A percentile compares a stretch with the other conserved stretches of the same genome.
Evolutionary conservation across 495 filamentous ascomycete species (phyloP).

Genomic region (Xylaria telfairii): DNA sequence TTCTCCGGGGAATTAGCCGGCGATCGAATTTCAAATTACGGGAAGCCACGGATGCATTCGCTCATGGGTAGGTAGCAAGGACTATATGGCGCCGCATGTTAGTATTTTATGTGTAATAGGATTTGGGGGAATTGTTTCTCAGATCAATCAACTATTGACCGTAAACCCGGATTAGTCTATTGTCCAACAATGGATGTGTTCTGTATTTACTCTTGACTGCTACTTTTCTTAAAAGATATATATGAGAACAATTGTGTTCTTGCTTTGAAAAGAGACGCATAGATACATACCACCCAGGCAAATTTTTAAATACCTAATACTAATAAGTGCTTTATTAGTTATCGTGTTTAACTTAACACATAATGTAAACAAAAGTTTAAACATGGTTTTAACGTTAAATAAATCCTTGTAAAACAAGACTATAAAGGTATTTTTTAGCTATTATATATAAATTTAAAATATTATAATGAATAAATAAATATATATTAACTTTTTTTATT

Average conservation of each 20-base stretch:
- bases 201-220: conserved; percentile 10
- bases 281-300: background rate
- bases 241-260: background rate
- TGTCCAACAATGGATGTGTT: background rate
- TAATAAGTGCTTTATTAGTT: no score
- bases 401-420: no score
- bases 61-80: background rate
- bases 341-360: no score
- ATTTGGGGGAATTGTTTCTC: background rate
- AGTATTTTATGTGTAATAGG: background rate
- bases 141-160: background rate
- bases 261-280: background rate
- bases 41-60: background rate
- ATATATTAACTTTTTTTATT: no score
- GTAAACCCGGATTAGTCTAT: background rate
- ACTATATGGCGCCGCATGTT: background rate
- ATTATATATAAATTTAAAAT: no score
- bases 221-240: background rate
- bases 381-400: no score
- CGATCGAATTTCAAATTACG: background rate
- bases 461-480: no score
- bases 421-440: no score
- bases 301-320: no score
- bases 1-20: background rate
- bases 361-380: no score